Base-by-base conservation (phyloP, 306 rosid genomes). In the Cicer judaicum region DNA sequence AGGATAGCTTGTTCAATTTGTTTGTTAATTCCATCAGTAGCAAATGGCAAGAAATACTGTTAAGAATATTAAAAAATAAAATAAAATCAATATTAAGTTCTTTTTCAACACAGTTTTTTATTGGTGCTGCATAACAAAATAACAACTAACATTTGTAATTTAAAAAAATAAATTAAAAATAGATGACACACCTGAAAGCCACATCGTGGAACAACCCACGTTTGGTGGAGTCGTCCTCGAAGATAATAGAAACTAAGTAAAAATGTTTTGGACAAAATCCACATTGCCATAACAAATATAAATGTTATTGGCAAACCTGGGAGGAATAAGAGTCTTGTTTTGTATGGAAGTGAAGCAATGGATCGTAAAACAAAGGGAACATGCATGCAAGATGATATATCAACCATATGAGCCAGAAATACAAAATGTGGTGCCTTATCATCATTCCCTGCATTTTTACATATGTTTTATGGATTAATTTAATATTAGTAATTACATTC, bases 21-120 rank as follows among this genome's bases (percentile, higher is more conserved):
- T 24, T 90, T 87, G 68, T 95, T 95, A 78, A 95, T 95, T 53
- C 99, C 97, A 7, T 81, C 87, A 6, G 87, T 74, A 59, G 99
- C 99, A 89, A 90, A 90, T 70, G 99, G 98, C 76, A 95, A 74
- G 89, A 95, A 92, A 78, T 95, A 95, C 99, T 95, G 86, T 55
- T 55, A 19, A 57, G 29, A 59, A 72, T 7, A 72, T 19, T 38
- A 38, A 21, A 70, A 41, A 9, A 21, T 0, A 4, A 44, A 1
- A 3, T 7, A 52, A 29, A 52, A 68, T 21, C 0, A 40, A 7
- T 7, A 80, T 18, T 39, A 68, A 10, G 52, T 29, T 57, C 40
- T 0, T 50, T 14, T 50, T 50, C 56, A 14, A 50, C 19, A 52
- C 50, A 5, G 18, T 44, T 13, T 48, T 13, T 1, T 21, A 10